These are phyloP conservation scores for Lentinula detonsa DNA, from an alignment of 768 basidiomycete genomes.

Conservation along the genomic window DNA sequence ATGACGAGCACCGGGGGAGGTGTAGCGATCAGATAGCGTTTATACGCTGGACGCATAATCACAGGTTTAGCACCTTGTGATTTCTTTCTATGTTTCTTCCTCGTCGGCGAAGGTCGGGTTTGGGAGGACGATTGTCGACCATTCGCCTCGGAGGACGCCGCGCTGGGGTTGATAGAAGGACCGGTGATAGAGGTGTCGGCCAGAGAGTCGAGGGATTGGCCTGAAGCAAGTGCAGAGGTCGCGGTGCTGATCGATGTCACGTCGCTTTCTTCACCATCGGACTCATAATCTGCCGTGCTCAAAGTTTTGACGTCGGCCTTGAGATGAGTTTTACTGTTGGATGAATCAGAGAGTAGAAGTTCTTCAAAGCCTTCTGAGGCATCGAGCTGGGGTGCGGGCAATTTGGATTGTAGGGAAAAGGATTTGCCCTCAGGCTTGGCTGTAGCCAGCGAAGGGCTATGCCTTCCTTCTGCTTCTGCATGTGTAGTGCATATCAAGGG, in stretches of 20 bases:
- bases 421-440: constrained; percentile 7
- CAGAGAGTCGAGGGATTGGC: constrained; percentile 15
- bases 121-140: constrained; percentile 10
- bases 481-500: constrained; percentile 49
- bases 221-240: constrained; percentile 18
- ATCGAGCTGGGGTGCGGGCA: not conserved
- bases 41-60: constrained; percentile 81
- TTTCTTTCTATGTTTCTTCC: constrained; percentile 15
- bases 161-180: not conserved
- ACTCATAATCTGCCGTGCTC: constrained; percentile 22
- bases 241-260: not conserved
- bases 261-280: constrained; percentile 26
- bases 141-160: not conserved
- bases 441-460: constrained; percentile 8
- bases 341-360: constrained; percentile 8
- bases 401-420: not conserved
- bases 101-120: not conserved
- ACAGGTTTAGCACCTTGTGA: constrained; percentile 45
- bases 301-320: constrained; percentile 10
- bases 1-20: constrained; percentile 87
- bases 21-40: constrained; percentile 85
- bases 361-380: not conserved
- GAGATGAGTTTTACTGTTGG: not conserved
- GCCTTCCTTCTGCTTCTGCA: constrained; percentile 29
- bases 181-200: not conserved